Evolutionary conservation across 2,329 filamentous ascomycete species (phyloP).

Genomic region (Hymenoscyphus infarciens): DNA sequence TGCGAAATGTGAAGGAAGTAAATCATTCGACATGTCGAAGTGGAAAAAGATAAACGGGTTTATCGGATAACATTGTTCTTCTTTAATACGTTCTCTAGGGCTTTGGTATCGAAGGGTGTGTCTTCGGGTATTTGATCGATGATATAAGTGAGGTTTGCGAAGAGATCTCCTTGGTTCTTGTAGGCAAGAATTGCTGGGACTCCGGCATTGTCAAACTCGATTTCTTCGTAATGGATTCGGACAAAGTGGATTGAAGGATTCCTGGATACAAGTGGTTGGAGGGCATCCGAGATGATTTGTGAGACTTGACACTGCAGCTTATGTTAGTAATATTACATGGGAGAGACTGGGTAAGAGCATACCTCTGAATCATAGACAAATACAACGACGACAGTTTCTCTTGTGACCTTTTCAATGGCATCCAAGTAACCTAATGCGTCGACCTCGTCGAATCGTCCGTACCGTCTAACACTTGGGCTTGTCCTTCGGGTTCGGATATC

Average conservation of each 20-base stretch:
- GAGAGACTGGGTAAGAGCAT: constrained; percentile 36
- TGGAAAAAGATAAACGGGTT: neutral
- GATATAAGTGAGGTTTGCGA: constrained; percentile 84
- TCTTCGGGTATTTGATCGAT: constrained; percentile 79
- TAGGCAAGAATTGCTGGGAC: constrained; percentile 89
- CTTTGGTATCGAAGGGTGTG: constrained; percentile 53
- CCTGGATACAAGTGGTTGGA: constrained; percentile 68
- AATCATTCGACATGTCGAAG: neutral
- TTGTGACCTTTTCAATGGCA: constrained; percentile 83
- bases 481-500: constrained; percentile 62
- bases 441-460: constrained; percentile 76
- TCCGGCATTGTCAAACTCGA: constrained; percentile 86
- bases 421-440: constrained; percentile 93
- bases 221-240: constrained; percentile 85
- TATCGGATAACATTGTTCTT: constrained; percentile 44
- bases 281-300: constrained; percentile 70
- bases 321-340: constrained; percentile 25
- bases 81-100: constrained; percentile 50
- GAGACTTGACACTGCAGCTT: constrained; percentile 72
- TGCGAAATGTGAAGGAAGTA: neutral
- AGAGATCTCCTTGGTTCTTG: constrained; percentile 79
- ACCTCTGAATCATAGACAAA: constrained; percentile 90
- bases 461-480: constrained; percentile 74
- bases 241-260: constrained; percentile 78
- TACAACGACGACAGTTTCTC: constrained; percentile 82